Evolutionary conservation across 257 asterid genomes (phyloP).

Genomic region (Schizonepeta tenuifolia): DNA sequence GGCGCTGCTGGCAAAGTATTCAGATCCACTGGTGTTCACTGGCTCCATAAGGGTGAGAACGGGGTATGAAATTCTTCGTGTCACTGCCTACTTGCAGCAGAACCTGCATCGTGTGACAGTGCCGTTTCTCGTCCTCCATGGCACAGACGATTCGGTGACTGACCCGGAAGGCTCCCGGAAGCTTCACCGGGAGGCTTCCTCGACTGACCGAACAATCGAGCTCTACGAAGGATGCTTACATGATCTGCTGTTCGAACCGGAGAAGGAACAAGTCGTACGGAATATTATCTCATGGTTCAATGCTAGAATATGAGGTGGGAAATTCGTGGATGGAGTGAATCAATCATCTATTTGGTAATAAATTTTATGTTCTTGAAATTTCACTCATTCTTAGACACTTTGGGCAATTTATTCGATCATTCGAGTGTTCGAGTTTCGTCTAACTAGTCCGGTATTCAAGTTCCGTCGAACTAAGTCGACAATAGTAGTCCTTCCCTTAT

Average conservation of each 20-base stretch:
- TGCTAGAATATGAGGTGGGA: slow-evolving; percentile 44
- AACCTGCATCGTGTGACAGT: slow-evolving; percentile 52
- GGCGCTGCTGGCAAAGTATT: slow-evolving; percentile 73
- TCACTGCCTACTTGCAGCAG: slow-evolving; percentile 63
- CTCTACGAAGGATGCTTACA: slow-evolving; percentile 71
- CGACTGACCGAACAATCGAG: slow-evolving; percentile 68
- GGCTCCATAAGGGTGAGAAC: slow-evolving; percentile 83
- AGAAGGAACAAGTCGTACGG: slow-evolving; percentile 58
- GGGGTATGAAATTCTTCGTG: slow-evolving; percentile 75
- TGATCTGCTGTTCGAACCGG: slow-evolving; percentile 84
- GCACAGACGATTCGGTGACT: slow-evolving; percentile 70
- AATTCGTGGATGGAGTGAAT: not conserved
- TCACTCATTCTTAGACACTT: not conserved
- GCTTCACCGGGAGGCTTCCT: slow-evolving; percentile 67
- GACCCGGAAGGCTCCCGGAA: slow-evolving; percentile 74
- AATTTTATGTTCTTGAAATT: not conserved
- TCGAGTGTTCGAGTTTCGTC: not conserved
- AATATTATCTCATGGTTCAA: slow-evolving; percentile 65
- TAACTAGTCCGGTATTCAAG: not conserved
- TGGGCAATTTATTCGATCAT: not conserved
- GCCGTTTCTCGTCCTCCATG: slow-evolving; percentile 85
- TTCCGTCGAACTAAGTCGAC: too few relatives aligned
- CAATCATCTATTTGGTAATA: slow-evolving; percentile 14
- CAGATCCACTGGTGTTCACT: slow-evolving; percentile 85
- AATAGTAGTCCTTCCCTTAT: too few relatives aligned